Conservation (phyloP, 257 asterid species). For the Leonotis leonurus region DNA sequence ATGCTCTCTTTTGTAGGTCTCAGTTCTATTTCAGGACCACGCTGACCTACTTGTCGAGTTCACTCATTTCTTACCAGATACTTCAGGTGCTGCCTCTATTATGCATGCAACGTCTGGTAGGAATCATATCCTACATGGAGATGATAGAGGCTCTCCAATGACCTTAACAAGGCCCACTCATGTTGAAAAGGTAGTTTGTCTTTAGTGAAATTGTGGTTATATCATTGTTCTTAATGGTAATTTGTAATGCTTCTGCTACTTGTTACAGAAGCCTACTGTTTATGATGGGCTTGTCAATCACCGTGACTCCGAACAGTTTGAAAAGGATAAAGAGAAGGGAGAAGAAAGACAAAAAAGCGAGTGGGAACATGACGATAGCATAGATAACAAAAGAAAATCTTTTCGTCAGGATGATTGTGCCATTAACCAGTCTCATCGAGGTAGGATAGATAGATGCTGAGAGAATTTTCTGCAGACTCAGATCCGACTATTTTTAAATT, state of each 20-base stretch:
- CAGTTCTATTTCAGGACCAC: conserved; percentile 72
- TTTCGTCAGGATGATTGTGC: conserved; percentile 37
- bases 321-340: conserved; percentile 37
- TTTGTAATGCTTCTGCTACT: conserved; percentile 16
- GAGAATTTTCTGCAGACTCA: not conserved
- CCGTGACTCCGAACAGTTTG: conserved; percentile 42
- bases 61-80: conserved; percentile 81
- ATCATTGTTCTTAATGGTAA: conserved; percentile 15
- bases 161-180: conserved; percentile 31
- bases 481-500: conserved; percentile 8
- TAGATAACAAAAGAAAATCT: conserved; percentile 39
- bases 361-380: conserved; percentile 39
- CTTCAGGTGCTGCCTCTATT: conserved; percentile 49
- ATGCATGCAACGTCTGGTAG: conserved; percentile 41
- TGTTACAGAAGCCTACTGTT: conserved; percentile 49
- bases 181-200: conserved; percentile 56
- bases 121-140: conserved; percentile 37
- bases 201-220: conserved; percentile 11
- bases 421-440: conserved; percentile 48
- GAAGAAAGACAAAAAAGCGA: conserved; percentile 46
- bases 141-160: conserved; percentile 55
- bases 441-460: conserved; percentile 33
- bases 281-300: conserved; percentile 33
- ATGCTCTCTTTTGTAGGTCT: conserved; percentile 51
- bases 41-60: conserved; percentile 90